Percentiles rank a stretch among this genome's conserved stretches.
phyloP scores from a whole-genome alignment of 805 yeast species.

The Wickerhamomyces bisporus region DNA sequence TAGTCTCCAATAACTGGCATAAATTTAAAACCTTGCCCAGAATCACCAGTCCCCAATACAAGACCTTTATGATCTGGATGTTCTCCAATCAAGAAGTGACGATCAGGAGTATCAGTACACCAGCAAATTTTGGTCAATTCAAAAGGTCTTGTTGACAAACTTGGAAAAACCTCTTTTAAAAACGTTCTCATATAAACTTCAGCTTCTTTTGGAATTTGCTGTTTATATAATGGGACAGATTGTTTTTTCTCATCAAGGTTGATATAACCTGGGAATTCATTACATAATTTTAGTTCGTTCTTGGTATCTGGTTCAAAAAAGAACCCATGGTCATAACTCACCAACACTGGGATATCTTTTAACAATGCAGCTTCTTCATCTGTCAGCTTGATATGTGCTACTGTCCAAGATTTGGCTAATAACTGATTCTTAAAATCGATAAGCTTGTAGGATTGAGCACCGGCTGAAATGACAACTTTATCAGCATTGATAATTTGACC shows the following conservation, averaged over 20 bases:
- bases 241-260: conserved; percentile 15
- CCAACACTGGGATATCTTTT: conserved; percentile 31
- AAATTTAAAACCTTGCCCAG: conserved; percentile 33
- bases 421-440: conserved; percentile 32
- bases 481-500: conserved; percentile 25
- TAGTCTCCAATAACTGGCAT: conserved; percentile 32
- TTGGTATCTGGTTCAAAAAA: conserved; percentile 36
- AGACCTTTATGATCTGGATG: conserved; percentile 26
- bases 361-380: conserved; percentile 27
- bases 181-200: conserved; percentile 28
- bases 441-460: conserved; percentile 32
- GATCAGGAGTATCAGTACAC: conserved; percentile 33
- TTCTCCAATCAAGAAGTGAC: conserved; percentile 27
- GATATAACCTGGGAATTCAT: conserved; percentile 36
- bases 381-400: conserved; percentile 34
- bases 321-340: conserved; percentile 35
- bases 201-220: conserved; percentile 30
- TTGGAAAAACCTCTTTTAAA: conserved; percentile 29
- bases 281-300: conserved; percentile 33
- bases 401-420: conserved; percentile 36
- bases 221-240: conserved; percentile 28
- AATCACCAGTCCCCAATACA: conserved; percentile 32
- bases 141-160: conserved; percentile 26
- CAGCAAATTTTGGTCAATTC: conserved; percentile 28
- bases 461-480: conserved; percentile 31